These are phyloP conservation scores for Daldinia childiae DNA, from an alignment of 495 filamentous ascomycete species.

Conservation along the genomic window DNA sequence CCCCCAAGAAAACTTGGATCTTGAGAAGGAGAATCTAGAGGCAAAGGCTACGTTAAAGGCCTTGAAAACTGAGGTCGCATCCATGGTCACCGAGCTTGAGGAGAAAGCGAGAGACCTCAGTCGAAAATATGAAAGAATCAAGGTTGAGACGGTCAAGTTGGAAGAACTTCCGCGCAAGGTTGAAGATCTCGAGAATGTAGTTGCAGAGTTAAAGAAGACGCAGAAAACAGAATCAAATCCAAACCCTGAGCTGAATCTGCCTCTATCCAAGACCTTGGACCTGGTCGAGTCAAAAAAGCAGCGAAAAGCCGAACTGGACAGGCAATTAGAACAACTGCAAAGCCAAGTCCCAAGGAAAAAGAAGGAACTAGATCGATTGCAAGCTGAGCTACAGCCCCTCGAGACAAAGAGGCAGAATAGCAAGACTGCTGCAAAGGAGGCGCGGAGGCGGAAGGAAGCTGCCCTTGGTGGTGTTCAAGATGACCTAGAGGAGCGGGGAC, in stretches of 20 bases:
- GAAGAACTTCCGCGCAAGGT: constrained; percentile 70
- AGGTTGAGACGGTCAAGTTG: constrained; percentile 67
- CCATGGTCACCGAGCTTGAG: constrained; percentile 77
- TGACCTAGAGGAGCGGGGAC: constrained; percentile 81
- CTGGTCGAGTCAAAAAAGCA: constrained; percentile 68
- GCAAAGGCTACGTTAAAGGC: constrained; percentile 80
- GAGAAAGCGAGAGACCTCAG: constrained; percentile 68
- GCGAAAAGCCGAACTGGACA: constrained; percentile 71
- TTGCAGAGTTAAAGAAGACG: constrained; percentile 61
- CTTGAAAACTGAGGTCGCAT: constrained; percentile 81
- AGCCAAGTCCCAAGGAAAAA: constrained; percentile 73
- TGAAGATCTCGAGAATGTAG: constrained; percentile 66
- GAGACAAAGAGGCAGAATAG: constrained; percentile 75
- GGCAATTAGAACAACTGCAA: constrained; percentile 72
- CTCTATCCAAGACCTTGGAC: constrained; percentile 66
- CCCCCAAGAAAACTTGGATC: constrained; percentile 79
- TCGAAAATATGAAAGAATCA: constrained; percentile 67
- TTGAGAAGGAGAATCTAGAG: constrained; percentile 74
- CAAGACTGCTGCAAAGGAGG: constrained; percentile 78
- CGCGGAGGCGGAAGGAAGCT: constrained; percentile 77
- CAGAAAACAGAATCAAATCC: constrained; percentile 45
- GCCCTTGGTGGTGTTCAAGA: constrained; percentile 72
- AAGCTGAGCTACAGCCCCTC: constrained; percentile 74
- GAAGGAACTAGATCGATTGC: constrained; percentile 74
- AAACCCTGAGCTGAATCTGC: constrained; percentile 60